These are phyloP conservation scores for Alloteropsis semialata DNA, from an alignment of 176 grass and related monocot genomes.

Conservation along the genomic window DNA sequence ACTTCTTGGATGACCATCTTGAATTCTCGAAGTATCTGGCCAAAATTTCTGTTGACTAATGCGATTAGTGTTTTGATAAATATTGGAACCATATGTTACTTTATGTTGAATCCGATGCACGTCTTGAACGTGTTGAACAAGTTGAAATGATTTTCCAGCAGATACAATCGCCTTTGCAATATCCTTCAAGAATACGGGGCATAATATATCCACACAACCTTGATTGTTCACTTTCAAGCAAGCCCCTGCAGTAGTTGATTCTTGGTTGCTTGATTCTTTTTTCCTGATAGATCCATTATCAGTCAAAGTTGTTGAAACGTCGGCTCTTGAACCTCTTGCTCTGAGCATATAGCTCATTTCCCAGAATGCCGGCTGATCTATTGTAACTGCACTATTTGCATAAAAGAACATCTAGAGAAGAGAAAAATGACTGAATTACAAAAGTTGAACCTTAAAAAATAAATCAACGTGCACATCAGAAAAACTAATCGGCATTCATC, in stretches of 20 bases:
- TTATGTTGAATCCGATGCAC: conserved; percentile 22
- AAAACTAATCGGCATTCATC: neutral
- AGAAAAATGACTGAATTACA: conserved; percentile 26
- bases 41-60: conserved; percentile 22
- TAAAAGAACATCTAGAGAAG: conserved; percentile 88
- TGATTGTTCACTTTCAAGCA: conserved; percentile 39
- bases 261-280: conserved; percentile 49
- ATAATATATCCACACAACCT: conserved; percentile 46
- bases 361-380: conserved; percentile 94
- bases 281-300: conserved; percentile 36
- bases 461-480: conserved; percentile 5
- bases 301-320: conserved; percentile 20
- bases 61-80: conserved; percentile 9
- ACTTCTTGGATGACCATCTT: conserved; percentile 9
- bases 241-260: conserved; percentile 16
- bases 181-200: conserved; percentile 70
- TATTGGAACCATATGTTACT: conserved; percentile 19
- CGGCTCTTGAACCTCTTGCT: conserved; percentile 34
- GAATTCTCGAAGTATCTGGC: conserved; percentile 13
- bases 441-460: conserved; percentile 10
- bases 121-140: conserved; percentile 72
- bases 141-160: conserved; percentile 95
- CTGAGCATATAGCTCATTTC: conserved; percentile 92
- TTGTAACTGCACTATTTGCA: conserved; percentile 61
- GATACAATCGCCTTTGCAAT: conserved; percentile 71